Evolutionary conservation across 2,329 filamentous ascomycete genomes (phyloP), one percentile per base, ranked within the genome.

Genomic region (Aureobasidium sp.): DNA sequence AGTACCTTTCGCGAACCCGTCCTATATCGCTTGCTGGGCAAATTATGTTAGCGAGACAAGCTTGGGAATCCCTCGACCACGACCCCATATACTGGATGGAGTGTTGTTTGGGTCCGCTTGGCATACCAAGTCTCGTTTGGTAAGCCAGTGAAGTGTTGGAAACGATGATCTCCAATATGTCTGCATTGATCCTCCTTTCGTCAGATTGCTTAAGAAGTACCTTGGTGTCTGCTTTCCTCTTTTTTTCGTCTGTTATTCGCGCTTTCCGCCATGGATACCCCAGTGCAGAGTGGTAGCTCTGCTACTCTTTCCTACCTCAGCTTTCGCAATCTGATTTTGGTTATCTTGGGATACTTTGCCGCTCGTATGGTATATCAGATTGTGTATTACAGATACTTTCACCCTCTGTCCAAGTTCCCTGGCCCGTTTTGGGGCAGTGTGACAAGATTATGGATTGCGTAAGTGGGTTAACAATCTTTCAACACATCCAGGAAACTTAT

Each of bases 371-470:
- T 42, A 2, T 58, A 41, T 14, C 60, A 58, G 30, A 60, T 67
- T 29, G 14, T 69, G 32, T 66, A 71, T 36, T 67, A 67, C 48
- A 64, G 65, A 45, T 32, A 32, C 3, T 32, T 32, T 8, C 30
- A 32, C 8, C 30, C 30, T 8, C 8, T 32, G 30, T 8, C 5
- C 8, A 6, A 5, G 3, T 32, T 32, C 8, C 30, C 30, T 6
- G 30, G 30, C 1, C 30, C 30, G 5, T 32, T 32, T 32, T 32
- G 30, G 30, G 30, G 5, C 5, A 6, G 5, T 8, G 59, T 71
- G 10, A 64, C 64, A 29, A 64, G 67, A 45, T 57, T 71, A 63
- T 73, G 69, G 71, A 77, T 82, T 58, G 75, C 79, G 51, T 81
- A 5, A 59, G 55, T 59, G 6, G 25, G 11, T 50, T 25, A 21